Evolutionary conservation across 257 asterid genomes (phyloP).

Genomic region (Salvia miltiorrhiza): DNA sequence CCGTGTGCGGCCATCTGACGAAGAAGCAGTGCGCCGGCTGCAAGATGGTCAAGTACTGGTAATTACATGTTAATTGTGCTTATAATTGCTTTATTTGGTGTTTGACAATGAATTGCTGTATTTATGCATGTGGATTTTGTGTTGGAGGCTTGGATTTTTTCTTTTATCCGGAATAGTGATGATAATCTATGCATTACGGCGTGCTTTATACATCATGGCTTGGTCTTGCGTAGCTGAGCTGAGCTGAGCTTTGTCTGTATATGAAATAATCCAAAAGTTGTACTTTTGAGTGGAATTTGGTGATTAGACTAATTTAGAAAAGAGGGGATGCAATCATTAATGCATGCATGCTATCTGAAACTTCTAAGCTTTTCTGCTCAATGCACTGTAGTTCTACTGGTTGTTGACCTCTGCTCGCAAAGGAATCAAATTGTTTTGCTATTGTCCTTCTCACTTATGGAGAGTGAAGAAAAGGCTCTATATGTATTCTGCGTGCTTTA

Average conservation of each 20-base stretch:
- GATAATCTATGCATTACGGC: not conserved
- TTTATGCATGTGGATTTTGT: conserved; percentile 3
- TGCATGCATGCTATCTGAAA: conserved; percentile 12
- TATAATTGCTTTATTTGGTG: not conserved
- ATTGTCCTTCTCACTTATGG: not conserved
- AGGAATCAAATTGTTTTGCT: not conserved
- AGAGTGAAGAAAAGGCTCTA: not conserved
- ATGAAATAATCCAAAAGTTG: not conserved
- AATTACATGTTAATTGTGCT: not conserved
- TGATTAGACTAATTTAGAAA: not conserved
- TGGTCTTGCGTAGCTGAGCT: too few species aligned
- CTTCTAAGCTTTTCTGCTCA: not conserved
- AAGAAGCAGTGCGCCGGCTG: conserved; percentile 65
- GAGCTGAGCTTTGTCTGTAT: not conserved
- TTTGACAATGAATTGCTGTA: not conserved
- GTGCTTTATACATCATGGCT: not conserved
- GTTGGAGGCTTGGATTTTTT: not conserved
- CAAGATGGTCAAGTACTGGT: conserved; percentile 86
- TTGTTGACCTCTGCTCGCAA: not conserved
- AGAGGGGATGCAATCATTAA: not conserved
- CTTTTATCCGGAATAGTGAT: not conserved
- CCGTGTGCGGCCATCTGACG: conserved; percentile 51
- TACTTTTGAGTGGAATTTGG: not conserved
- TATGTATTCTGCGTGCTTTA: not conserved
- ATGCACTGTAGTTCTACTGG: not conserved